Base-by-base conservation (phyloP, 495 filamentous ascomycete genomes). In the Pyronema domesticum region DNA sequence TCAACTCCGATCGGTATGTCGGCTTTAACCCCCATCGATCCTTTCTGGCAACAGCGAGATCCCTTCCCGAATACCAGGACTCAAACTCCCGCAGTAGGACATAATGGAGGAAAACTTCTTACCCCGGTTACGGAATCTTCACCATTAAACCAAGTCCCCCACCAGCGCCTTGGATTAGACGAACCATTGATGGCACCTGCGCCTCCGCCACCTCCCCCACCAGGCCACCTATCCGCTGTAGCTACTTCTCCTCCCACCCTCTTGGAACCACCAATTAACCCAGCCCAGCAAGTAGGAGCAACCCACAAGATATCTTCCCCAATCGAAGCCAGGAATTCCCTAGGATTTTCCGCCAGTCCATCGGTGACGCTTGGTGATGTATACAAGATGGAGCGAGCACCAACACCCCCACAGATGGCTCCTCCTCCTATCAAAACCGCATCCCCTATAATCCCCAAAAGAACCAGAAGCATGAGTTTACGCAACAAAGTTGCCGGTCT, bases 1-100 rank as follows among this genome's bases (percentile, higher is more conserved):
- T 58, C 60, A 37, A 98, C 93, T 3, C 91, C 91, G 1, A 95
- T 96, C 64, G 83, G 85, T 3, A 86, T 95, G 58, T 94, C 89
- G 37, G 91, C 89, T 9, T 71, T 91, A 34, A 86, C 85, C 23
- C 85, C 85, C 1, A 72, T 76, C 37, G 82, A 78, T n/a, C 54
- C 56, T 43, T 60, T 61, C 56, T 59, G 51, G 40, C 44, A 53
- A 5, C 52, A 53, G n/a, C 60, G 58, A 17, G 59, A 62, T 37
- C 53, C 58, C 9, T 65, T 65, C 36, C 58, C 62, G 10, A 57
- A 82, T 34, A 84, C 84, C 4, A 75, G 83, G 35, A 82, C 86
- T 2, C 76, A 72, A 1, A 87, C 83, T 0, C 81, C 86, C n/a
- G 45, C 13, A 15, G 19, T 11, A 11, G 45, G 35, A 13, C 5